Evolutionary conservation across 2,329 filamentous ascomycete species (phyloP), one percentile per base, ranked within the genome.

Genomic region (Fusarium protoensiforme): DNA sequence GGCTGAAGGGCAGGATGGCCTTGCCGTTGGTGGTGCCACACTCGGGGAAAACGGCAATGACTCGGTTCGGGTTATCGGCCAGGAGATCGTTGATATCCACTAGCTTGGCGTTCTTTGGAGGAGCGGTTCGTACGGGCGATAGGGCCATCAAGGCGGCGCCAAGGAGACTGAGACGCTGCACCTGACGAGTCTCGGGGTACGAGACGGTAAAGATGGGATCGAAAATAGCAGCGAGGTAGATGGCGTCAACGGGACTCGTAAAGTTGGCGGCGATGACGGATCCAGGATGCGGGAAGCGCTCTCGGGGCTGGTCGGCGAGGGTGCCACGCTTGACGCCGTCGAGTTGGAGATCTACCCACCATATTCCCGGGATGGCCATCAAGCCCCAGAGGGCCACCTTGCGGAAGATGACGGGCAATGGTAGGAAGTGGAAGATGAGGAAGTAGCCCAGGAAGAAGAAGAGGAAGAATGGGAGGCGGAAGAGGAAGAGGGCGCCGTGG

Each of bases 311-410:
- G 78, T 92, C 92, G 54, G 93, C 92, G 35, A 97, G 87, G 29
- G 93, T 95, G 84, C 96, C 96, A 84, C 95, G 94, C 84, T 94
- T 95, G 62, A 99, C 96, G 67, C 96, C 96, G 81, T 99, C 96
- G 74, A 99, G 94, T 82, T 98, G 96, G n/a, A 99, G 86, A 83
- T 99, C 96, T 65, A 98, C 92, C 96, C 96, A 98, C 95, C 95
- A 98, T 66, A 99, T 94, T 31, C 96, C 96, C 0, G 95, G 94
- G 67, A 97, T 93, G 39, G 91, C 93, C 76, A 99, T 89, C 74
- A 98, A 89, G 69, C 91, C 89, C 96, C 96, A 98, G 61, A 98
- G 85, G 57, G 94, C 90, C 14, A 93, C 90, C 84, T 98, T 98
- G 79, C 94, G 94, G 48, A 91, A 79, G 67, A 87, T 81, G 35